Evolutionary conservation across 139 green algal genomes (phyloP).

Genomic region (Deuterostichococcus epilithicus): DNA sequence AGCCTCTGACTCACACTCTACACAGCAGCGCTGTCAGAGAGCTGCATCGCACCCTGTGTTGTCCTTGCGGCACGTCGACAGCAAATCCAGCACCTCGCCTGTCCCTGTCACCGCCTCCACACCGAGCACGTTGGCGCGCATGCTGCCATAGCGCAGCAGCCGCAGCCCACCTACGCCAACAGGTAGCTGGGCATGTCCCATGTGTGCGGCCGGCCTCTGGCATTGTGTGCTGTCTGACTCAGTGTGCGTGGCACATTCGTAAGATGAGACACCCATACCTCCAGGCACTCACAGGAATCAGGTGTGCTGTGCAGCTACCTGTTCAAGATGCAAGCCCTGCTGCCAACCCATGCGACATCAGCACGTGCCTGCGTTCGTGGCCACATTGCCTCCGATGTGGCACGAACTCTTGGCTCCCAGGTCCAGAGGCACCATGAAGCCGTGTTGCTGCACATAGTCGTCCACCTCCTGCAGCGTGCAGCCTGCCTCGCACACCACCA

Average conservation of each 20-base stretch:
- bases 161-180: conserved; percentile 66
- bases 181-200: neutral
- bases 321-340: no score
- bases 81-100: conserved; percentile 82
- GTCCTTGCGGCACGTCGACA: conserved; percentile 87
- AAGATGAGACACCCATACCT: no score
- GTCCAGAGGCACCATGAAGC: conserved; percentile 89
- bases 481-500: conserved; percentile 72
- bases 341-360: no score
- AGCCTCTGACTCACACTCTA: no score
- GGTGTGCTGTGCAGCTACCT: no score
- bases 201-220: neutral
- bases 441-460: conserved; percentile 37
- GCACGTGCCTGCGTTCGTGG: conserved; percentile 84
- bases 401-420: conserved; percentile 94
- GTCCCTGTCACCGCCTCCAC: conserved; percentile 89
- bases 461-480: conserved; percentile 83
- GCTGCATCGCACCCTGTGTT: conserved; percentile 79
- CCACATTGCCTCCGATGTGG: conserved; percentile 96
- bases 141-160: conserved; percentile 87
- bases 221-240: neutral
- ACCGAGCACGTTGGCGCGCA: conserved; percentile 89
- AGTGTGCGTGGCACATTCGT: neutral
- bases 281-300: no score
- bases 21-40: neutral